Evolutionary conservation across 495 filamentous ascomycete species (phyloP).

Genomic region (Penicillium soppii): DNA sequence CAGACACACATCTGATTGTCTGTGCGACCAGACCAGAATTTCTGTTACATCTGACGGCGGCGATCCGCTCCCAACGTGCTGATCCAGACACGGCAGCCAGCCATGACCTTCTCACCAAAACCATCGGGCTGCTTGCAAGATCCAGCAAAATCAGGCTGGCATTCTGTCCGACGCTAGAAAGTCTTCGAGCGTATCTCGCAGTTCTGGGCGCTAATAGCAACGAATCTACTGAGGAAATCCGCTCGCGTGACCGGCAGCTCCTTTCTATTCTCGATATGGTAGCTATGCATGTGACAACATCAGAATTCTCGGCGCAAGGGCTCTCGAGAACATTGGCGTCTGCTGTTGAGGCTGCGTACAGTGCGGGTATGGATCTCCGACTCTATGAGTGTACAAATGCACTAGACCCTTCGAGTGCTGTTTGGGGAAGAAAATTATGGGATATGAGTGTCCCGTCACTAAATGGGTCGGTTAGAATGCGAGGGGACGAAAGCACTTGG

Average conservation of each 20-base stretch:
- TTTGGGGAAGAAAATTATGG: constrained; percentile 44
- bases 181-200: constrained; percentile 73
- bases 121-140: constrained; percentile 65
- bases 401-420: constrained; percentile 20
- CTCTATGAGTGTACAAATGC: constrained; percentile 45
- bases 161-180: constrained; percentile 72
- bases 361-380: constrained; percentile 30
- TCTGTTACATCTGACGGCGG: constrained; percentile 46
- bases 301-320: constrained; percentile 83
- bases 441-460: constrained; percentile 61
- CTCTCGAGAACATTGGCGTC: constrained; percentile 66
- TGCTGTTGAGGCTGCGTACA: constrained; percentile 62
- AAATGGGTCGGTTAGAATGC: constrained; percentile 55
- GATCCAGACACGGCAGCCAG: constrained; percentile 8
- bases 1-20: constrained; percentile 63
- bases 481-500: constrained; percentile 58
- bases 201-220: constrained; percentile 43
- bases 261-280: constrained; percentile 68
- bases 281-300: constrained; percentile 65
- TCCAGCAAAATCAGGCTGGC: constrained; percentile 65
- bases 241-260: constrained; percentile 18
- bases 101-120: constrained; percentile 56
- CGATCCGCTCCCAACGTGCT: constrained; percentile 20
- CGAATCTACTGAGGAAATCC: background rate
- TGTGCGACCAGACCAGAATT: constrained; percentile 68